Evolutionary conservation across 441 rosid species (phyloP).

Genomic region (Syzygium malaccense): DNA sequence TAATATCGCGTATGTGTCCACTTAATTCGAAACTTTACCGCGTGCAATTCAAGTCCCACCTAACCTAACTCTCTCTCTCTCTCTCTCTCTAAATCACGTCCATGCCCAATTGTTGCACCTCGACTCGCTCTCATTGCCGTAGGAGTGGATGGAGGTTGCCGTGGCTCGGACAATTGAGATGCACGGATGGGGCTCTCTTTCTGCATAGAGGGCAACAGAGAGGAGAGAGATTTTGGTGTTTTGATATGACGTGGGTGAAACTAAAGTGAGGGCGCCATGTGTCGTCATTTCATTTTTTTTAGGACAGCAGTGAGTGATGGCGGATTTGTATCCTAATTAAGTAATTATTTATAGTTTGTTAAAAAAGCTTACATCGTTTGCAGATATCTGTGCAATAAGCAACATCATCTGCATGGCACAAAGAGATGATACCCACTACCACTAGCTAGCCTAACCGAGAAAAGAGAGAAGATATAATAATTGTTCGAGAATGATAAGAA

Average conservation of each 20-base stretch:
- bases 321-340: neutral
- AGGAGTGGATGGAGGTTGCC: neutral
- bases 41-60: neutral
- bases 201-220: neutral
- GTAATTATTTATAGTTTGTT: neutral
- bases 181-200: neutral
- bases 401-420: neutral
- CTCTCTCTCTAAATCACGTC: neutral
- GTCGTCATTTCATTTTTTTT: neutral
- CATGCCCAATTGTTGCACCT: neutral
- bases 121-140: neutral
- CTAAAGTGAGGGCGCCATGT: neutral
- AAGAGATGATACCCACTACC: neutral
- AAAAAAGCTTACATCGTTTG: neutral
- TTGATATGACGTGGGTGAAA: neutral
- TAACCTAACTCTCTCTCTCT: neutral
- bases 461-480: neutral
- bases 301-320: neutral
- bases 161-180: neutral
- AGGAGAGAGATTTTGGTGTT: neutral
- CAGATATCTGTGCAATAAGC: neutral
- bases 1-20: neutral
- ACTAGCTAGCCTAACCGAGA: neutral
- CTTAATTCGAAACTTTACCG: neutral
- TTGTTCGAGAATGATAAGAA: neutral